Evolutionary conservation across 2,329 filamentous ascomycete species (phyloP), one percentile per base, ranked within the genome.

Genomic region (Penicillium sumatraense): DNA sequence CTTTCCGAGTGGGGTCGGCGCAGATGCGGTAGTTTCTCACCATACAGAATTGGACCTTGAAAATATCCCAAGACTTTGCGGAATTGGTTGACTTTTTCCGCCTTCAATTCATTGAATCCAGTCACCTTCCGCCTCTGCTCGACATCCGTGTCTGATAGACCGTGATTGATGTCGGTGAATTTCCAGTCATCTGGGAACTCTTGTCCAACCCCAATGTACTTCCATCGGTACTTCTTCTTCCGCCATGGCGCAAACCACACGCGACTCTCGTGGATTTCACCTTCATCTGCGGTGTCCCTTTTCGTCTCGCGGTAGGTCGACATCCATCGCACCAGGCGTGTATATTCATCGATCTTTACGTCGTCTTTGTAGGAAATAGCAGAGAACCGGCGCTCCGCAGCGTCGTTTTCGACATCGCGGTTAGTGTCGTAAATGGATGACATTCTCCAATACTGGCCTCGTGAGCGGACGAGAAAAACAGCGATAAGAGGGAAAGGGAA

Each of bases 221-320:
- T 41, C 38, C 38, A 41, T 13, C 6, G 38, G 13, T 23, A 41
- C 24, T 24, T 41, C 24, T 21, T 41, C 24, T 41, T 41, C 21
- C 38, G 38, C 38, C 38, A 41, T 41, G 38, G 38, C 38, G 38
- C 38, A 41, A 41, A 41, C 38, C 38, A 41, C 38, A 41, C 38
- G 21, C 38, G 21, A 24, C 21, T 23, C 38, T 41, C 38, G 20
- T 13, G 38, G 24, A 41, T 41, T 24, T 41, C 38, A 13, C 38
- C 38, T 41, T 41, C 38, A n/a, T 24, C 38, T 41, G 4, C 38
- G 11, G 5, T 18, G 13, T 41, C 38, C n/a, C 38, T 23, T 41
- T 41, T 41, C 38, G 38, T 41, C 4, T 41, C 38, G 5, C 38
- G 38, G 21, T 41, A 41, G 38, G 38, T 41, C n/a, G 38, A 41